Evolutionary conservation across 768 basidiomycete species (phyloP).

Genomic region (Pulveroboletus ravenelii): DNA sequence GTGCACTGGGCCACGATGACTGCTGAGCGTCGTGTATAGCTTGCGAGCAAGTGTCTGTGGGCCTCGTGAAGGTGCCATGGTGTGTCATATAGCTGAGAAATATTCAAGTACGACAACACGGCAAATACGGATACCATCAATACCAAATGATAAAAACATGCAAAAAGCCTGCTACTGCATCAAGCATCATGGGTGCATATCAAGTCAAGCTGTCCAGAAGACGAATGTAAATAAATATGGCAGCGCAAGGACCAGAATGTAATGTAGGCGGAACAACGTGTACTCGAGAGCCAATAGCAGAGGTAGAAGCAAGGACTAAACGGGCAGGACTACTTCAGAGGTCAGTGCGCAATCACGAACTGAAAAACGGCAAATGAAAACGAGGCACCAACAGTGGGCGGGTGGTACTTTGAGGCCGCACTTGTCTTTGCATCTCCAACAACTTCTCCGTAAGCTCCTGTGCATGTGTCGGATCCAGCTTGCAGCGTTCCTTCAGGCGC

Average conservation of each 20-base stretch:
- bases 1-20: slow-evolving; percentile 83
- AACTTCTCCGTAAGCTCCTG: slow-evolving; percentile 14
- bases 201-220: not conserved
- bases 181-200: no score
- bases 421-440: not conserved
- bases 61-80: slow-evolving; percentile 53
- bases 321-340: not conserved
- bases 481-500: slow-evolving; percentile 23
- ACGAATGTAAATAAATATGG: not conserved
- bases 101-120: not conserved
- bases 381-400: not conserved
- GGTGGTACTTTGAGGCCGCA: not conserved
- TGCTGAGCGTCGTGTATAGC: slow-evolving; percentile 57
- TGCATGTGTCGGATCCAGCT: slow-evolving; percentile 16
- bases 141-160: no score
- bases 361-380: not conserved
- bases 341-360: not conserved
- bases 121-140: not conserved
- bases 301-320: not conserved
- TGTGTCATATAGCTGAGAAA: not conserved
- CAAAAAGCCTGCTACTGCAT: not conserved
- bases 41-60: slow-evolving; percentile 50
- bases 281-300: no score
- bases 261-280: no score
- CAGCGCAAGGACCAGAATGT: no score